phyloP scores from a whole-genome alignment of 441 rosid species.

The Capsella rubella region DNA sequence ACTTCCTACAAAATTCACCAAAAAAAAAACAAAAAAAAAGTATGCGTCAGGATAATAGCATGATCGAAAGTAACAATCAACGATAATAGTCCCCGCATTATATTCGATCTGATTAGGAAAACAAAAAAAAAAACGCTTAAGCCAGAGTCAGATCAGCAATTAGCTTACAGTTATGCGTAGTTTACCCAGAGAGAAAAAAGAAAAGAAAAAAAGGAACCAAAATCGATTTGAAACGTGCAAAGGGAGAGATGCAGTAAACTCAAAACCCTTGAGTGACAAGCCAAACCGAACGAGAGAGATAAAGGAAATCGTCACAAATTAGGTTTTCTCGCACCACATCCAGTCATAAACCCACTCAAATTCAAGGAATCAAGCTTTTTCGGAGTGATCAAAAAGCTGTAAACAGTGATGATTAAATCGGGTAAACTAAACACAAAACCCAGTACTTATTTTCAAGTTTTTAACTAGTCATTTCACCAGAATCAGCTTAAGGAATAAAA shows the following conservation, averaged over 20 bases:
- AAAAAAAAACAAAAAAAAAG: not conserved
- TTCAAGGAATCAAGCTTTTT: not conserved
- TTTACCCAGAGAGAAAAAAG: not conserved
- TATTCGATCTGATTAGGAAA: not conserved
- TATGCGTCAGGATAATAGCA: not conserved
- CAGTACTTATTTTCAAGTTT: constrained; percentile 4
- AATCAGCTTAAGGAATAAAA: not conserved
- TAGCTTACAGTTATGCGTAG: not conserved
- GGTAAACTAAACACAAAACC: not conserved
- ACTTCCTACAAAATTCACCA: constrained; percentile 62
- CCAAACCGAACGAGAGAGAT: not conserved
- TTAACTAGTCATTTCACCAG: not conserved
- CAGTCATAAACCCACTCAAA: constrained; percentile 14
- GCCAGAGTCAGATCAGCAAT: constrained; percentile 7
- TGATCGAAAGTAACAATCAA: not conserved
- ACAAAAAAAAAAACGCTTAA: not conserved
- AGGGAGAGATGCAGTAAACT: constrained; percentile 5
- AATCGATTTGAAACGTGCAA: not conserved
- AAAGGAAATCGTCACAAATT: not conserved
- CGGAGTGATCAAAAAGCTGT: not conserved
- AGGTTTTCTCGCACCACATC: constrained; percentile 4
- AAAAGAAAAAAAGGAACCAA: not conserved
- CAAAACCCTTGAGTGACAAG: not conserved
- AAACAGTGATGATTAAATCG: constrained; percentile 5
- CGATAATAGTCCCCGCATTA: not conserved